Evolutionary conservation across 1,284 basidiomycete genomes (phyloP), one percentile per base, ranked within the genome.

Genomic region (Ustilago crameri): DNA sequence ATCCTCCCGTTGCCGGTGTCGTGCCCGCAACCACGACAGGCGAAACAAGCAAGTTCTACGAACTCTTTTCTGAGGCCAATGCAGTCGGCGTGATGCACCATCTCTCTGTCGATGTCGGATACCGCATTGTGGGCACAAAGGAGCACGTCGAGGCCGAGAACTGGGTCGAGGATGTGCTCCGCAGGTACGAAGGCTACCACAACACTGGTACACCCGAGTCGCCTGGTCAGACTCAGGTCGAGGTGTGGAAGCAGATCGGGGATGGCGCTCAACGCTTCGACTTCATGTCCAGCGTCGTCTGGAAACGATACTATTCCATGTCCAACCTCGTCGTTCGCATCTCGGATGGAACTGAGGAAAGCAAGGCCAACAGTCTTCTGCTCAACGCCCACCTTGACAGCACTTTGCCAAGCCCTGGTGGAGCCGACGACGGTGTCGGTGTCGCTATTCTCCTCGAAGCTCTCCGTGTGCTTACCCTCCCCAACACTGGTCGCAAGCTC

Each of bases 381-480:
- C 53, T 81, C 54, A 97, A 97, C 73, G 86, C 93, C 0, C 95
- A 98, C 84, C 85, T 98, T 37, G 95, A 98, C 83, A 86, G 84
- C 50, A 87, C 87, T 1, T 78, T 88, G 12, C 86, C 87, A 12
- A 91, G 80, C 18, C 82, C 83, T 4, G 81, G 82, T 43, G 80
- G 70, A 35, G 72, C 75, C n/a, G 79, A 79, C 78, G 94, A 96
- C 80, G 94, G 90, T 2, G 85, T 95, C 8, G 86, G 91, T 3
- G 91, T 95, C 10, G 94, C 92, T 1, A 89, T 96, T 51, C 95
- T 98, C 92, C 86, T 98, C 32, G 96, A 98, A 71, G 64, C 76
- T 3, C 57, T 81, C n/a, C 80, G 80, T 40, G 59, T 76, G 41
- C 91, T 96, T 0, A 85, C 98, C 34, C 85, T 92, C 0, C 88